A percentile compares a stretch with the other conserved stretches of the same genome.
phyloP scores from a whole-genome alignment of 108 stramenopile genomes.

The Fistulifera solaris region DNA sequence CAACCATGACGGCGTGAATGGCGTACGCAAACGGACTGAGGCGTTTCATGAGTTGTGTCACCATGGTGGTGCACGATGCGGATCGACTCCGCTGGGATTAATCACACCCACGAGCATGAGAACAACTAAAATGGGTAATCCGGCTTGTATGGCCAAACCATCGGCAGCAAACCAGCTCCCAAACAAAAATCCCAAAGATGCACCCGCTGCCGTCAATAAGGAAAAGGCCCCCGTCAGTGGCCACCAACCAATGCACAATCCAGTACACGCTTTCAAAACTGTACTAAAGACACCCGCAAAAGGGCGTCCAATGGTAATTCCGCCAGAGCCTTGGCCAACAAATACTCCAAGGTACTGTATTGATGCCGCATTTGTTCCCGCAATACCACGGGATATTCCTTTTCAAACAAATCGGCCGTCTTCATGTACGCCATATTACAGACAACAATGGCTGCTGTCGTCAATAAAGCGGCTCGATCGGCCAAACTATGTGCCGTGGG shows the following conservation, averaged over 20 bases:
- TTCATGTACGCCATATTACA: slow-evolving; percentile 72
- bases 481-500: slow-evolving; percentile 66
- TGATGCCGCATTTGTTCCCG: slow-evolving; percentile 63
- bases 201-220: slow-evolving; percentile 63
- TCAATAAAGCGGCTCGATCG: slow-evolving; percentile 70
- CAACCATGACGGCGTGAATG: slow-evolving; percentile 64
- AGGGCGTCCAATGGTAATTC: slow-evolving; percentile 67
- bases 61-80: slow-evolving; percentile 23
- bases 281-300: slow-evolving; percentile 60
- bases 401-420: slow-evolving; percentile 65
- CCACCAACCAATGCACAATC: slow-evolving; percentile 43
- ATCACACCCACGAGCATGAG: slow-evolving; percentile 56
- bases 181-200: slow-evolving; percentile 75
- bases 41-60: slow-evolving; percentile 40
- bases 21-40: slow-evolving; percentile 69
- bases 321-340: slow-evolving; percentile 71
- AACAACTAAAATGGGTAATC: slow-evolving; percentile 63
- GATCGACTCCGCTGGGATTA: slow-evolving; percentile 70
- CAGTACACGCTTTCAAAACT: slow-evolving; percentile 45
- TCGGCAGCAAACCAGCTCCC: slow-evolving; percentile 46
- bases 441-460: slow-evolving; percentile 75
- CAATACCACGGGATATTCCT: slow-evolving; percentile 63
- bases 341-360: slow-evolving; percentile 71
- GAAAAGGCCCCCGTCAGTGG: slow-evolving; percentile 53
- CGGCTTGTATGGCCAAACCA: slow-evolving; percentile 58